Evolutionary conservation across 1,284 basidiomycete genomes (phyloP).

Genomic region (Apiotrichum montevideense): DNA sequence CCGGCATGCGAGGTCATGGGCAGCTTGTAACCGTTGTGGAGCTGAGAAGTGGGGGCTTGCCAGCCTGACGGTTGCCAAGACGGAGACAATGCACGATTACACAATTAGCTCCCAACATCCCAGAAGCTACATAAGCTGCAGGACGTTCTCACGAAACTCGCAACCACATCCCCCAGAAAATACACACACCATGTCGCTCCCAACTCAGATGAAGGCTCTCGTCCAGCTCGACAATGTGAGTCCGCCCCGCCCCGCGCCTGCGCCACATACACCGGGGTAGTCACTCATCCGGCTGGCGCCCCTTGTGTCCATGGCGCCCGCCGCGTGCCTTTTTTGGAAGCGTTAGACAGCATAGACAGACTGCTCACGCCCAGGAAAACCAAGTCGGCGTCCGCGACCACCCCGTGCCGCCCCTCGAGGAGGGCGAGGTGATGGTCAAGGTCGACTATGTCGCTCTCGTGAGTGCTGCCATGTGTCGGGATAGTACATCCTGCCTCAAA

Average conservation of each 20-base stretch:
- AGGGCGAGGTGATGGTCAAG: slow-evolving; percentile 43
- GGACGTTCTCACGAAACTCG: too few species aligned
- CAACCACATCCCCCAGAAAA: too few species aligned
- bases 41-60: too few species aligned
- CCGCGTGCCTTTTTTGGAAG: too few species aligned
- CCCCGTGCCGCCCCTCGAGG: slow-evolving; percentile 28
- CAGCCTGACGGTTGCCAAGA: too few species aligned
- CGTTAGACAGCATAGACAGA: too few species aligned
- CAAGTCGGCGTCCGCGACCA: slow-evolving; percentile 23
- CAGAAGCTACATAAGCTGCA: too few species aligned
- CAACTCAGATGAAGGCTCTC: slow-evolving; percentile 29
- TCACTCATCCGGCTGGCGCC: neutral
- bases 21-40: too few species aligned
- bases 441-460: slow-evolving; percentile 37
- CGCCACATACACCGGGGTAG: neutral
- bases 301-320: neutral
- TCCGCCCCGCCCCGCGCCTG: neutral
- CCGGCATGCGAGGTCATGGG: too few species aligned
- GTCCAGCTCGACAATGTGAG: slow-evolving; percentile 19
- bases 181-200: slow-evolving; percentile 7
- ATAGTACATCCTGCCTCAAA: too few species aligned
- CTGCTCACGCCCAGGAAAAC: slow-evolving; percentile 2
- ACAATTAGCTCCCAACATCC: too few species aligned
- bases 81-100: too few species aligned
- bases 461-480: slow-evolving; percentile 2